A percentile compares a stretch with the other conserved stretches of the same genome.
These are phyloP conservation scores for Metschnikowia aberdeeniae DNA, from an alignment of 805 yeast genomes.

Conservation along the genomic window DNA sequence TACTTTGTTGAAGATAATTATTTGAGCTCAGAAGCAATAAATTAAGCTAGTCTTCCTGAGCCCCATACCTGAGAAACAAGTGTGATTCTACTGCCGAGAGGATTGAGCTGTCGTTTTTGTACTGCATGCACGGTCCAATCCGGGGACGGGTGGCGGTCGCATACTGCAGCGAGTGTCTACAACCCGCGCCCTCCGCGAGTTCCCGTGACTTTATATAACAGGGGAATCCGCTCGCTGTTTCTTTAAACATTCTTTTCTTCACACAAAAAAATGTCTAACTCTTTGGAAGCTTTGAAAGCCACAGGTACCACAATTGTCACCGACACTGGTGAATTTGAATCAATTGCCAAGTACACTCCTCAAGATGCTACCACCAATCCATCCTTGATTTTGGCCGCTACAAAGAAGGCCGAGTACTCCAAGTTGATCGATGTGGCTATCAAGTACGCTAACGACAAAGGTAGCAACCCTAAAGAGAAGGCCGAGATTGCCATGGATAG, in stretches of 20 bases:
- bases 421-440: slow-evolving; percentile 88
- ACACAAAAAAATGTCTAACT: slow-evolving; percentile 40
- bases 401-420: slow-evolving; percentile 87
- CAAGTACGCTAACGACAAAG: slow-evolving; percentile 73
- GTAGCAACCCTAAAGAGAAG: slow-evolving; percentile 54
- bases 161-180: slow-evolving; percentile 13
- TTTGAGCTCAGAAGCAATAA: too few relatives aligned
- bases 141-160: neutral
- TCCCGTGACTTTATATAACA: neutral
- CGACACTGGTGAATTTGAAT: slow-evolving; percentile 98
- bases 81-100: too few relatives aligned
- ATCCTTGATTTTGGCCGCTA: slow-evolving; percentile 91
- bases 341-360: slow-evolving; percentile 96
- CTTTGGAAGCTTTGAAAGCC: slow-evolving; percentile 90
- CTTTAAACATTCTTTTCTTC: neutral
- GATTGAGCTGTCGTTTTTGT: neutral
- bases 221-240: slow-evolving; percentile 3
- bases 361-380: slow-evolving; percentile 99
- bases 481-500: slow-evolving; percentile 85
- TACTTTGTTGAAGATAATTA: too few relatives aligned
- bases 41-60: too few relatives aligned
- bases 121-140: neutral
- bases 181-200: slow-evolving; percentile 8
- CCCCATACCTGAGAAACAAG: too few relatives aligned
- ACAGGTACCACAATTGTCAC: slow-evolving; percentile 96